Conservation (phyloP, 345 rosid genomes). For the thale cress (Arabidopsis thaliana) region TAIR10.1 NC_003075.7:11986001-11986500, state of each 20-base stretch:
- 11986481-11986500: constrained; percentile 37
- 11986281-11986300: not conserved
- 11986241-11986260: constrained; percentile 18
- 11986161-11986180: not conserved
- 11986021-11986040: not conserved
- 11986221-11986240: constrained; percentile 23
- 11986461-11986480: constrained; percentile 40
- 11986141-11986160: not conserved
- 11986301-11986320: constrained; percentile 3
- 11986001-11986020: constrained; percentile 15
- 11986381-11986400: not conserved
- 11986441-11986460: constrained; percentile 41
- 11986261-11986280: not conserved
- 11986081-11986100: constrained; percentile 16
- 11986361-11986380: not conserved
- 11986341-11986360: not conserved
- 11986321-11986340: constrained; percentile 2
- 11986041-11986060: constrained; percentile 18
- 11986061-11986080: constrained; percentile 16
- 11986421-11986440: constrained; percentile 40
- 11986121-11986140: not conserved
- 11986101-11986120: not conserved
- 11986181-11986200: constrained; percentile 1
- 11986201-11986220: constrained; percentile 20
- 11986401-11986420: constrained; percentile 23